A percentile compares a stretch with the other conserved stretches of the same genome.
Evolutionary conservation across 345 rosid genomes (phyloP).

Genomic region (Eucalyptus curtisii): DNA sequence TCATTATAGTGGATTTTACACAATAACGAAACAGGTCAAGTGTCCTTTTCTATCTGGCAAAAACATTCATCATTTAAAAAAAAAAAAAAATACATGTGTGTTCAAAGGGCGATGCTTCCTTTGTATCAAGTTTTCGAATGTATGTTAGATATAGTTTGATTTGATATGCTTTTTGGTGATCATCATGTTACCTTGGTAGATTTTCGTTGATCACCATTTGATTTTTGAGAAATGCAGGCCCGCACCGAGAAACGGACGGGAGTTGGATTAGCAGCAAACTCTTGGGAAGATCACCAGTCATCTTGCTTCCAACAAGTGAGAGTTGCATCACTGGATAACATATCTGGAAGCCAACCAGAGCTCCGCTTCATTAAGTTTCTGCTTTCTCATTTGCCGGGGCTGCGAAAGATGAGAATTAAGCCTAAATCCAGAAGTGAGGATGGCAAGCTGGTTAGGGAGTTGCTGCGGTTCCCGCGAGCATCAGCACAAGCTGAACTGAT

Average conservation of each 20-base stretch:
- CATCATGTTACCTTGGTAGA: not conserved
- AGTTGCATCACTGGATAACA: constrained; percentile 19
- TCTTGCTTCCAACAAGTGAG: not conserved
- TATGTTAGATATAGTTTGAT: too few species aligned
- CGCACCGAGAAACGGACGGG: constrained; percentile 28
- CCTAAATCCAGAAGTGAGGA: constrained; percentile 27
- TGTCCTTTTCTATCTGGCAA: not conserved
- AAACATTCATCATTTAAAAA: not conserved
- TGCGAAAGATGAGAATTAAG: constrained; percentile 43
- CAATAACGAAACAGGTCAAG: too few species aligned
- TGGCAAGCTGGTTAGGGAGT: constrained; percentile 32
- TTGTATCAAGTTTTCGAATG: not conserved
- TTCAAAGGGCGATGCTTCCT: not conserved
- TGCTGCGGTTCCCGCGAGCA: constrained; percentile 40
- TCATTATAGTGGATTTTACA: not conserved
- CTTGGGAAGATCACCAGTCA: constrained; percentile 25
- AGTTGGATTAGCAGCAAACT: not conserved
- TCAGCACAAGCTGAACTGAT: constrained; percentile 39
- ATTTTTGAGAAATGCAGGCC: constrained; percentile 10
- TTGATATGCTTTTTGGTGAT: too few species aligned
- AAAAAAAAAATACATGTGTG: not conserved
- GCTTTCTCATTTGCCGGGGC: constrained; percentile 36
- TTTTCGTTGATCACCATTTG: too few species aligned
- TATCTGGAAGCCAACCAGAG: constrained; percentile 27
- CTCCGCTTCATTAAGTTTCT: constrained; percentile 39